Base-by-base conservation (phyloP, 2,329 filamentous ascomycete genomes). In the Penicillium sp. region DNA sequence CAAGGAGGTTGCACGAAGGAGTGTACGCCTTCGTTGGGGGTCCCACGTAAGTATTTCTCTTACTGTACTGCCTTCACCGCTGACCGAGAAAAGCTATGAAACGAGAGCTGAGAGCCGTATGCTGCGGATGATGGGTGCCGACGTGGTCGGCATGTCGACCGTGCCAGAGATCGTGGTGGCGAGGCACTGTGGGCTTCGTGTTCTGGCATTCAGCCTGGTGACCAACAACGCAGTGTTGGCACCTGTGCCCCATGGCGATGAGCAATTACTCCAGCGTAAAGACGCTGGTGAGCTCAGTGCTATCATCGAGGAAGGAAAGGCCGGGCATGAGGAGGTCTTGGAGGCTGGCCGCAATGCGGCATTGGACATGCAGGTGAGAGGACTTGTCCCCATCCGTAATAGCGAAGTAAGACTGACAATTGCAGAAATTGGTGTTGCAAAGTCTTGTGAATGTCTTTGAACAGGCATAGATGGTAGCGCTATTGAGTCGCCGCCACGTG, bases 121-220 rank as follows among this genome's bases (percentile, higher is more conserved):
- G 81, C 77, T 89, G 59, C 79, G 79, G 40, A 77, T 77, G 50
- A 73, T 88, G 6, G 86, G 87, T 6, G 86, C 85, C n/a, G 87
- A 89, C 68, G 77, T 89, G n/a, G 87, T 89, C 2, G 87, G 87
- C 14, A 89, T 89, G 87, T 88, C 85, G 35, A 89, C 87, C 0
- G 86, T 89, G 31, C 87, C 87, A 7, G 87, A 89, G 69, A 87
- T 89, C 54, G 82, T 89, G 51, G 85, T 87, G 16, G 87, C 87
- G 35, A 80, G 87, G 62, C 87, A 89, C 70, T 82, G 80, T 55
- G 84, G 83, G n/a, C 81, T 89, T 65, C 78, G 82, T 31, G 83
- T 89, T 6, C 75, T 89, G 39, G 87, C 85, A 6, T 82, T 89
- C 68, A 88, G 86, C 69, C 73, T 89, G 50, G 86, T 89, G 22